Evolutionary conservation across 140 eudicot genomes (phyloP).

Genomic region (Anethum foeniculum): DNA sequence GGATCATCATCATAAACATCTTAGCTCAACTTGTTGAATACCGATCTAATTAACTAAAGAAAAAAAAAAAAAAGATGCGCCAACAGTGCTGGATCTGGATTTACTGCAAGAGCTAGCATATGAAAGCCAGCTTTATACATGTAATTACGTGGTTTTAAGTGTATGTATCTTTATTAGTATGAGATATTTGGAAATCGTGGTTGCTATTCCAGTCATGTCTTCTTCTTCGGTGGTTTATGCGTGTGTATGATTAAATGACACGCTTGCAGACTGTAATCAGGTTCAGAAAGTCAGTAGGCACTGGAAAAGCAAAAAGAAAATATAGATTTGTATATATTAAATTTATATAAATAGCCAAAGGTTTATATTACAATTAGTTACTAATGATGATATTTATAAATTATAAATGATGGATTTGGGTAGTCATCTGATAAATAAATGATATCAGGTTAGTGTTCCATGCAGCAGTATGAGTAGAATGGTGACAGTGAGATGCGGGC

Average conservation of each 20-base stretch:
- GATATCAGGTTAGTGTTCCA: slow-evolving; percentile 60
- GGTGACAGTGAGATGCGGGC: slow-evolving; percentile 81
- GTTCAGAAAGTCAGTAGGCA: neutral
- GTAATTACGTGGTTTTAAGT: neutral
- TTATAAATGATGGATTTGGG: no score
- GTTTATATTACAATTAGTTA: neutral
- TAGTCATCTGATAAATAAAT: no score
- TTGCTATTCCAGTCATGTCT: neutral
- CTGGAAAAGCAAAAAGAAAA: neutral
- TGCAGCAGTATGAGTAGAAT: slow-evolving; percentile 37
- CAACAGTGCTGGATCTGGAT: neutral
- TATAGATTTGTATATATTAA: neutral
- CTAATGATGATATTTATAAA: neutral
- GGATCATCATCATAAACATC: neutral
- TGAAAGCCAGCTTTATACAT: slow-evolving; percentile 6
- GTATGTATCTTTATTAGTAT: neutral
- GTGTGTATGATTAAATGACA: neutral
- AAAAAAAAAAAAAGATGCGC: neutral
- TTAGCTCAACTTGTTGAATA: neutral
- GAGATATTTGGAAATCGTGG: neutral
- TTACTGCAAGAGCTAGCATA: neutral
- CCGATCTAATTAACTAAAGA: neutral
- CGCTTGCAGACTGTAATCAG: neutral
- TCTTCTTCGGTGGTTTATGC: neutral
- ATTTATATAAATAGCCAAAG: neutral